Conservation (phyloP, 2,329 filamentous ascomycete genomes). For the Calonectria hongkongensis region DNA sequence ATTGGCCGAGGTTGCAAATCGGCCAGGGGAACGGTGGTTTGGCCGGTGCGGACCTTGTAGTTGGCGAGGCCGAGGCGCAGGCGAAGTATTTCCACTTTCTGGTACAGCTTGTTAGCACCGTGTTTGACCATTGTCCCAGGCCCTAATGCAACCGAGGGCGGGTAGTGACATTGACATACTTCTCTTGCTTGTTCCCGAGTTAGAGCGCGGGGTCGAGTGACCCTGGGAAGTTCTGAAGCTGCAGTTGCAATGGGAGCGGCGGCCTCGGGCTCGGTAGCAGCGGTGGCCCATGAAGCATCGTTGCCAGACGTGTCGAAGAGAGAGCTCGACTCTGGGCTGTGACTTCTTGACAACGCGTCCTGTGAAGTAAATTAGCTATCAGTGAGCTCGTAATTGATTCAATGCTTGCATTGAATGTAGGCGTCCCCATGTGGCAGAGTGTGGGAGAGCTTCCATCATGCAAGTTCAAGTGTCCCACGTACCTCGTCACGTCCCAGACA, state of each 20-base stretch:
- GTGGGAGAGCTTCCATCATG: slow-evolving; percentile 3
- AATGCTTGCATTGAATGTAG: not conserved
- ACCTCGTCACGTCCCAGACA: slow-evolving; percentile 59
- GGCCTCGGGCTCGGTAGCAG: slow-evolving; percentile 69
- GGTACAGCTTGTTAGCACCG: slow-evolving; percentile 39
- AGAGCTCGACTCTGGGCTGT: slow-evolving; percentile 67
- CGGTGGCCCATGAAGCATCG: slow-evolving; percentile 69
- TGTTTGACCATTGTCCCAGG: too few species aligned
- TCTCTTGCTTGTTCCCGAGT: slow-evolving; percentile 73
- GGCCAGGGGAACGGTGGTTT: slow-evolving; percentile 79
- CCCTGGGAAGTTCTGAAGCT: slow-evolving; percentile 33
- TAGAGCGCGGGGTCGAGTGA: slow-evolving; percentile 55
- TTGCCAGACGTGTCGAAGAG: slow-evolving; percentile 69
- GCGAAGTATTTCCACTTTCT: slow-evolving; percentile 80
- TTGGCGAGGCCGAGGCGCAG: slow-evolving; percentile 82
- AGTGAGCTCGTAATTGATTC: slow-evolving; percentile 13
- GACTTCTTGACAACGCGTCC: slow-evolving; percentile 57
- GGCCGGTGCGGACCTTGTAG: slow-evolving; percentile 85
- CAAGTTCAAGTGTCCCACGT: slow-evolving; percentile 36
- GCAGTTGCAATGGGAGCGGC: slow-evolving; percentile 36
- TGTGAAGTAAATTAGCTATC: slow-evolving; percentile 38
- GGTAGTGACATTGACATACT: slow-evolving; percentile 59
- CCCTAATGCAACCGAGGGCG: not conserved
- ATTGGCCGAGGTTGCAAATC: slow-evolving; percentile 69
- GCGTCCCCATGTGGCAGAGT: not conserved